Evolutionary conservation across 176 grass and related monocot species (phyloP), one percentile per base, ranked within the genome.

Genomic region (Elymus sibiricus): DNA sequence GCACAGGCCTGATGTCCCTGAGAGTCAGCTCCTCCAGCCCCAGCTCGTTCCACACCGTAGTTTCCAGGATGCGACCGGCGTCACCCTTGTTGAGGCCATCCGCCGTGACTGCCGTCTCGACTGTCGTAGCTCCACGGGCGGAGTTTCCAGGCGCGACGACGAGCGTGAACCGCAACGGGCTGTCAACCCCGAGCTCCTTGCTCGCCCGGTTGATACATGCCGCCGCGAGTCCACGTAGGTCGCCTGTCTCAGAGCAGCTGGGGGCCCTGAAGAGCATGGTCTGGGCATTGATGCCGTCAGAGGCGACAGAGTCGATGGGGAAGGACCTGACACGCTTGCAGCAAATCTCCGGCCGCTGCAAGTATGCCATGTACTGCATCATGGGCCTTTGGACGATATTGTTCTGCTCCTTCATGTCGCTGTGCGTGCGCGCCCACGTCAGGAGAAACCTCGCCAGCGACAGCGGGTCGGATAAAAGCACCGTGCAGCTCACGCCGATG

Each of bases 401-500:
- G 72, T 64, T 83, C 3, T 53, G 59, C 6, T 86, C 73, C 49
- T 84, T 84, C 70, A 92, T 86, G 40, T 79, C 44, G 6, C 63
- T 38, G 86, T 98, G 93, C 76, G 63, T 86, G 28, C 78, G 63
- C 16, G 86, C 73, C 96, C 96, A 98, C 51, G 90, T 89, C 35
- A 82, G 69, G 40, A 98, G 88, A 81, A 98, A 98, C 28, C 75
- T 81, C 13, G 82, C 17, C 37, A 95, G 74, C 85, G 86, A 77
- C 42, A 78, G 22, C 38, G 93, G 88, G 86, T 98, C 96, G 16
- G 90, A 58, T 56, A 98, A 46, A 66, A 95, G 61, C 69, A 95
- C 74, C 55, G 86, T 80, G 43, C 91, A 95, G 84, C 91, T 89
- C 28, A 98, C 88, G 31, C 92, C 96, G 17, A 98, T 24, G 64